These are phyloP conservation scores for Phytophthora sansomeana DNA, from an alignment of 352 stramenopile genomes.

Conservation along the genomic window DNA sequence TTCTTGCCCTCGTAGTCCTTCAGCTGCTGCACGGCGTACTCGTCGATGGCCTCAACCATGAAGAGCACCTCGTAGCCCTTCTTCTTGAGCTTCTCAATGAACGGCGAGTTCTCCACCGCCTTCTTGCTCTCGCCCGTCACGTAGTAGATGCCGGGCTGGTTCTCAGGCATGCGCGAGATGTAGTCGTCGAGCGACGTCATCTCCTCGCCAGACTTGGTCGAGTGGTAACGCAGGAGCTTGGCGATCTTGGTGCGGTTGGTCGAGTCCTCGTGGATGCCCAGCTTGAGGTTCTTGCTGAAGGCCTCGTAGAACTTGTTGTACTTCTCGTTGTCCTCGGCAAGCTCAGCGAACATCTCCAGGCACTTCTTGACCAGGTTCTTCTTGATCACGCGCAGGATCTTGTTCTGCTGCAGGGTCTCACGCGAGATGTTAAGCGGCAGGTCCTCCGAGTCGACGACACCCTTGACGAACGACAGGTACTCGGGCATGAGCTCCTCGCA, in stretches of 20 bases:
- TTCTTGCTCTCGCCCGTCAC: conserved; percentile 99
- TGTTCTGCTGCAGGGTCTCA: conserved; percentile 99
- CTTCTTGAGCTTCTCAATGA: conserved; percentile 99
- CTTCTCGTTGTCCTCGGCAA: conserved; percentile 97
- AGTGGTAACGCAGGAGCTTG: conserved; percentile 99
- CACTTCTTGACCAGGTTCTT: conserved; percentile 99
- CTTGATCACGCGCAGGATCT: conserved; percentile 99
- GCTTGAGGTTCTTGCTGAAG: conserved; percentile 99
- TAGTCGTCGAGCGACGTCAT: conserved; percentile 99
- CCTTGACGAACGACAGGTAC: conserved; percentile 99
- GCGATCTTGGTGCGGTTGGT: conserved; percentile 99
- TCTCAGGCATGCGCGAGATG: conserved; percentile 96
- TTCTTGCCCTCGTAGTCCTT: conserved; percentile 99
- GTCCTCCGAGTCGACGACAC: conserved; percentile 99
- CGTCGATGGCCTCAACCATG: conserved; percentile 99
- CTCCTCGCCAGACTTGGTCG: conserved; percentile 98
- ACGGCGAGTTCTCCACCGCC: conserved; percentile 98
- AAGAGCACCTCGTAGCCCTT: conserved; percentile 99
- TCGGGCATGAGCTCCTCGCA: conserved; percentile 99
- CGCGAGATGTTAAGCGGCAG: conserved; percentile 99
- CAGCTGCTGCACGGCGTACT: conserved; percentile 99
- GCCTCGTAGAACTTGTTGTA: conserved; percentile 99
- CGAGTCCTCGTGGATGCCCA: conserved; percentile 99
- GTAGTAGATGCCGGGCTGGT: conserved; percentile 99
- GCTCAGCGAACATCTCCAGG: conserved; percentile 99